phyloP scores from a whole-genome alignment of 176 grass and related monocot species.

The Paspalum vaginatum region DNA sequence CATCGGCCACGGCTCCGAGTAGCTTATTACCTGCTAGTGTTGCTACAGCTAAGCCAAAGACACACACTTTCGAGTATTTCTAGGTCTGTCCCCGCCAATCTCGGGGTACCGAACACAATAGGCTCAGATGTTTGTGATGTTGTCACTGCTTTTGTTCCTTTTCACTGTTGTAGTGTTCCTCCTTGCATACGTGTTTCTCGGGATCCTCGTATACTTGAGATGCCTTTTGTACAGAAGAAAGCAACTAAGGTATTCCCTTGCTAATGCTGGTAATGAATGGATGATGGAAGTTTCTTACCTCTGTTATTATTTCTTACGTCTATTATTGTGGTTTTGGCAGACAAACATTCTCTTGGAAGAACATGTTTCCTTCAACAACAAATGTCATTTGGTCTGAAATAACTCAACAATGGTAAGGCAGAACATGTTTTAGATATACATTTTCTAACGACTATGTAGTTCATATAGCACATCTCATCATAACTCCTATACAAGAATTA shows the following conservation, averaged over 20 bases:
- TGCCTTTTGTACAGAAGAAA: conserved; percentile 25
- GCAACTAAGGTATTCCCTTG: neutral
- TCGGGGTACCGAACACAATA: conserved; percentile 29
- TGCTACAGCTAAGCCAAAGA: conserved; percentile 28
- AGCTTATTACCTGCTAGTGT: conserved; percentile 11
- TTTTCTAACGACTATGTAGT: too few relatives aligned
- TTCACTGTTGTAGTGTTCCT: neutral
- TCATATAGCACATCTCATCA: too few relatives aligned
- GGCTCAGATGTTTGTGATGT: conserved; percentile 12
- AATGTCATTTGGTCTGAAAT: too few relatives aligned
- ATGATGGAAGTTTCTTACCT: neutral
- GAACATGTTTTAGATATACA: too few relatives aligned
- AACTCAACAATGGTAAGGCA: too few relatives aligned
- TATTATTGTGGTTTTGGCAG: neutral
- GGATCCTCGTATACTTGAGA: conserved; percentile 26
- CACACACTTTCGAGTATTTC: conserved; percentile 60
- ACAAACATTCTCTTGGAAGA: neutral
- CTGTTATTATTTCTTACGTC: neutral
- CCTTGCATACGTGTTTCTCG: neutral
- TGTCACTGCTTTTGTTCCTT: neutral
- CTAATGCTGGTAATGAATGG: conserved; percentile 14
- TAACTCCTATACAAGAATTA: too few relatives aligned
- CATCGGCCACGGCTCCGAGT: neutral
- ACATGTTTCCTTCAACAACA: too few relatives aligned
- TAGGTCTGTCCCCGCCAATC: conserved; percentile 28